Evolutionary conservation across 1,139 yeast genomes (phyloP).

Genomic region (Geotrichum restrictum): DNA sequence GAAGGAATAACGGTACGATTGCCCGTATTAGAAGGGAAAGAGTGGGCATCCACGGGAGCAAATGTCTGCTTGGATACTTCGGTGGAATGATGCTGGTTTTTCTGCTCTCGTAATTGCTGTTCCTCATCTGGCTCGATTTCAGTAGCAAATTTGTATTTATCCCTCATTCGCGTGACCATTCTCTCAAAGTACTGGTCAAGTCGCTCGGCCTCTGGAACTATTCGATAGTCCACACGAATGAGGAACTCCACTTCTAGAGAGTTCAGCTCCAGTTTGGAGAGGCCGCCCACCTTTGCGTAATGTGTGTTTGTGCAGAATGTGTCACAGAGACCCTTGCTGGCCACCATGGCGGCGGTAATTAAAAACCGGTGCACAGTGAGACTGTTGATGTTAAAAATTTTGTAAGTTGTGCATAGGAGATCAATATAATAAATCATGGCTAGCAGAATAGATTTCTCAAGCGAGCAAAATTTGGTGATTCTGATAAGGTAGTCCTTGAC

Average conservation of each 20-base stretch:
- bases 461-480: constrained; percentile 74
- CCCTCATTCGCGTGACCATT: constrained; percentile 32
- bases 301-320: constrained; percentile 90
- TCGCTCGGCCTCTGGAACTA: constrained; percentile 48
- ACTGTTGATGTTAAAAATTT: constrained; percentile 78
- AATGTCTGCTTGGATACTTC: neutral
- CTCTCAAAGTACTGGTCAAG: constrained; percentile 41
- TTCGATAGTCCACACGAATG: constrained; percentile 72
- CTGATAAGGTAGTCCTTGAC: constrained; percentile 72
- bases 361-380: constrained; percentile 90
- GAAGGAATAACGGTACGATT: neutral
- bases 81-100: constrained; percentile 1
- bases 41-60: neutral
- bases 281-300: constrained; percentile 95
- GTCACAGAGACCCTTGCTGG: constrained; percentile 90
- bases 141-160: constrained; percentile 25
- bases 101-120: constrained; percentile 1
- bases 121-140: neutral
- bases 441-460: constrained; percentile 76
- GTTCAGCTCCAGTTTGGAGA: constrained; percentile 78
- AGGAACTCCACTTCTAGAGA: constrained; percentile 84
- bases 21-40: neutral
- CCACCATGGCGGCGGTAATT: constrained; percentile 85
- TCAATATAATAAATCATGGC: constrained; percentile 87
- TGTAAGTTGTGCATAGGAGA: constrained; percentile 69